phyloP scores from a whole-genome alignment of 495 filamentous ascomycete genomes.

The Tuber melanosporum region DNA sequence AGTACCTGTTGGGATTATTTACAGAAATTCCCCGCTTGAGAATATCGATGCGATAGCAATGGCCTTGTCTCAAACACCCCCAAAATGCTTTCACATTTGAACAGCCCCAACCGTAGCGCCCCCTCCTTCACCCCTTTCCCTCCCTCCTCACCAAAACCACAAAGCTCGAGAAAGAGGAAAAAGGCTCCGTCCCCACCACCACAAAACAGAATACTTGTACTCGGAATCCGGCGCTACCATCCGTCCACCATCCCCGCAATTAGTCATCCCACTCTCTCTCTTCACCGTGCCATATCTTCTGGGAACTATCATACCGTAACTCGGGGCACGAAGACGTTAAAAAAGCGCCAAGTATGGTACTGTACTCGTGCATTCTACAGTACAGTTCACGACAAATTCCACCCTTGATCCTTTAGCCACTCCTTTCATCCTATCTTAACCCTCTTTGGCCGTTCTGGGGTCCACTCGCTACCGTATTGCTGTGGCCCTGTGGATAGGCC shows the following conservation, averaged over 20 bases:
- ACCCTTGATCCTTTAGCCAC: background rate
- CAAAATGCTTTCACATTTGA: background rate
- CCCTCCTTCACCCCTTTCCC: background rate
- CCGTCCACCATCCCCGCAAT: background rate
- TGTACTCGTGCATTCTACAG: background rate
- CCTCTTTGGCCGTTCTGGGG: background rate
- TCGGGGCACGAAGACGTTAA: too few relatives aligned
- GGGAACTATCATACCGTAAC: too few relatives aligned
- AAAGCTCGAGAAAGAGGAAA: background rate
- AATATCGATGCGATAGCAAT: background rate
- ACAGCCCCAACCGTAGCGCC: constrained; percentile 1
- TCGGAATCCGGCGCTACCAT: background rate
- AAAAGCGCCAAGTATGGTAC: too few relatives aligned
- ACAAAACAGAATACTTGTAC: background rate
- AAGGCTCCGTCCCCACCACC: background rate
- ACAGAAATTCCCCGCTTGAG: background rate
- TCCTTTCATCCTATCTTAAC: background rate
- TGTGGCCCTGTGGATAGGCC: too few relatives aligned
- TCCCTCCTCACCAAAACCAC: background rate
- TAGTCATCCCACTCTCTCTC: background rate
- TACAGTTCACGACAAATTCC: background rate
- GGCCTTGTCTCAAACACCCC: constrained; percentile 2
- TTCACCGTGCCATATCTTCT: too few relatives aligned
- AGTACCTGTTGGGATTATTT: background rate
- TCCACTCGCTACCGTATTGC: background rate